Conservation (phyloP, 129 eudicot species). For the Logfia minima region DNA sequence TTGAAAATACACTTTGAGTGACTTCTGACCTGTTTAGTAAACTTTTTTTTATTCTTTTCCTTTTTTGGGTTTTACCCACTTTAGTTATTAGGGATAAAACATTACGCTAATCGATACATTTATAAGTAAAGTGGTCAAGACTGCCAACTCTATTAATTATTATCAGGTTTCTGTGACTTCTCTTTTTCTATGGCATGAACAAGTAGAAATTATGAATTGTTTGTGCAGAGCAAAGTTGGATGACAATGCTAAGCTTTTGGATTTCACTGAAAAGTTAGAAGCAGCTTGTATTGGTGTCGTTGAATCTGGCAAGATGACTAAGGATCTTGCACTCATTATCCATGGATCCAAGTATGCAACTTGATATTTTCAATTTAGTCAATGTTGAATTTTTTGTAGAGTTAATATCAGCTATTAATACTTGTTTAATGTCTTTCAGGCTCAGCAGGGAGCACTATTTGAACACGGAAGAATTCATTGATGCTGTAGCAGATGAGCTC, state of each 20-base stretch:
- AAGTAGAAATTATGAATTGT: slow-evolving; percentile 1
- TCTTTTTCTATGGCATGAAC: background rate
- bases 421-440: slow-evolving; percentile 21
- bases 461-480: slow-evolving; percentile 90
- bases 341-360: slow-evolving; percentile 74
- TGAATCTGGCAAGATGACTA: slow-evolving; percentile 92
- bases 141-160: background rate
- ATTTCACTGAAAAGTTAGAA: slow-evolving; percentile 82
- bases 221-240: slow-evolving; percentile 87
- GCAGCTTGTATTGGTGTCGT: slow-evolving; percentile 84
- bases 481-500: slow-evolving; percentile 82
- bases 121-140: background rate
- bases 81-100: background rate
- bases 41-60: background rate
- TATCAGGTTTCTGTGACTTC: background rate
- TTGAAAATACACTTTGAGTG: background rate
- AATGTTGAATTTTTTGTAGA: background rate
- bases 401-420: slow-evolving; percentile 10
- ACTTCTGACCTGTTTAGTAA: background rate
- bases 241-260: slow-evolving; percentile 67
- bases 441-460: slow-evolving; percentile 54
- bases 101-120: background rate
- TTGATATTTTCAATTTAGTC: background rate
- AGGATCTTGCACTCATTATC: slow-evolving; percentile 90
- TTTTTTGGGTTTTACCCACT: background rate